Conservation (phyloP, 345 rosid genomes). For the Streptanthus diversifolius region DNA sequence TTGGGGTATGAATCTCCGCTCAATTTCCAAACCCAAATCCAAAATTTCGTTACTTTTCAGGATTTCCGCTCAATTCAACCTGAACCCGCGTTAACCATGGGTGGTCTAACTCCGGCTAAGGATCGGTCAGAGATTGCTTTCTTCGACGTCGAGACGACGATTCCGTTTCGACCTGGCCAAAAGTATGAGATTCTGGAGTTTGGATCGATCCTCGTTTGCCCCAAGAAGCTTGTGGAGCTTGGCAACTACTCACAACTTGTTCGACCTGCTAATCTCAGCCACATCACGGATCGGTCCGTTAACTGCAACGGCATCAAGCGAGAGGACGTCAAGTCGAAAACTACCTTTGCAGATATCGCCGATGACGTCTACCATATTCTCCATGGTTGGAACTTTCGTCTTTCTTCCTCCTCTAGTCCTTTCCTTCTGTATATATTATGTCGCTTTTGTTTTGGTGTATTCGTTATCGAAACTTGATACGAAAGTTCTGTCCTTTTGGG, state of each 20-base stretch:
- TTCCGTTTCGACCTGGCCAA: slow-evolving; percentile 63
- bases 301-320: slow-evolving; percentile 70
- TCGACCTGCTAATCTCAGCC: slow-evolving; percentile 56
- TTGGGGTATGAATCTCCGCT: background rate
- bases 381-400: slow-evolving; percentile 44
- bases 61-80: background rate
- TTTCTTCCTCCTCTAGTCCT: background rate
- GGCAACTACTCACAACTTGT: slow-evolving; percentile 62
- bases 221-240: slow-evolving; percentile 69
- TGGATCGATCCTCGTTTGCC: slow-evolving; percentile 83
- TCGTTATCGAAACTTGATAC: background rate
- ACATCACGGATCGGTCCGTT: slow-evolving; percentile 47
- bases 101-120: slow-evolving; percentile 30
- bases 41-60: background rate
- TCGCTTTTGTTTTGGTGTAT: background rate
- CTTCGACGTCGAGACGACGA: slow-evolving; percentile 89
- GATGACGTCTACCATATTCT: slow-evolving; percentile 65
- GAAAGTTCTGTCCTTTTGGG: background rate
- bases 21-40: background rate
- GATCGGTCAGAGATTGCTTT: slow-evolving; percentile 72
- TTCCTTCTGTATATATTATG: background rate
- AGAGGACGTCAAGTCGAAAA: slow-evolving; percentile 52
- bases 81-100: slow-evolving; percentile 1
- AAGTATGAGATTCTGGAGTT: slow-evolving; percentile 63
- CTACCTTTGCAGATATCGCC: slow-evolving; percentile 61